Percentiles rank a stretch among this genome's conserved stretches.
These are phyloP conservation scores for Blastomyces parvus DNA, from an alignment of 2,329 filamentous ascomycete genomes.

Conservation along the genomic window DNA sequence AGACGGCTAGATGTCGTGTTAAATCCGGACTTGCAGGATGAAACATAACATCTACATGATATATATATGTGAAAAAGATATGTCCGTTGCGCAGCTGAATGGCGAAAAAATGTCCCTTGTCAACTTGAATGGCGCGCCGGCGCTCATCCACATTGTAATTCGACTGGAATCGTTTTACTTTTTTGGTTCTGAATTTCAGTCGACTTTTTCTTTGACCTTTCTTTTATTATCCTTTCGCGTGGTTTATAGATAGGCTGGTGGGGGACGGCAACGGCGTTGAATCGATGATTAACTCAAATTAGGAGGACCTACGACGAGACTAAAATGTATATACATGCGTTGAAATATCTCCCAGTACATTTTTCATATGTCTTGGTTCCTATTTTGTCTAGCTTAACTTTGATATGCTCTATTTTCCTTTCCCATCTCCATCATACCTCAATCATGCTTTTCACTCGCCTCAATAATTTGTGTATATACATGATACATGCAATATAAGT, in stretches of 20 bases:
- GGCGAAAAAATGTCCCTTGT: not conserved
- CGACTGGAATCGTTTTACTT: not conserved
- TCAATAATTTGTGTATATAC: no score
- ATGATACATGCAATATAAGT: no score
- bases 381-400: not conserved
- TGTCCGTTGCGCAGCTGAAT: not conserved
- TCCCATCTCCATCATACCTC: no score
- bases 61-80: not conserved
- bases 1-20: slow-evolving; percentile 47
- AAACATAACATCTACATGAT: not conserved
- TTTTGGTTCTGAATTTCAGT: not conserved
- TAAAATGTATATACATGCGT: not conserved
- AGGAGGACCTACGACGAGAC: not conserved
- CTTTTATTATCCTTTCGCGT: not conserved
- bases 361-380: not conserved
- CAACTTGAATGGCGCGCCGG: not conserved
- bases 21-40: not conserved
- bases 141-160: not conserved
- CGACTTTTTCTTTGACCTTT: not conserved
- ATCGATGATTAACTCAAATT: not conserved
- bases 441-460: no score
- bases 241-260: not conserved
- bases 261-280: not conserved
- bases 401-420: no score
- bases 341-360: not conserved